Percentiles rank a stretch among this genome's conserved stretches.
Evolutionary conservation across 139 green algal species (phyloP).

Genomic region (Desmodesmus armatus): DNA sequence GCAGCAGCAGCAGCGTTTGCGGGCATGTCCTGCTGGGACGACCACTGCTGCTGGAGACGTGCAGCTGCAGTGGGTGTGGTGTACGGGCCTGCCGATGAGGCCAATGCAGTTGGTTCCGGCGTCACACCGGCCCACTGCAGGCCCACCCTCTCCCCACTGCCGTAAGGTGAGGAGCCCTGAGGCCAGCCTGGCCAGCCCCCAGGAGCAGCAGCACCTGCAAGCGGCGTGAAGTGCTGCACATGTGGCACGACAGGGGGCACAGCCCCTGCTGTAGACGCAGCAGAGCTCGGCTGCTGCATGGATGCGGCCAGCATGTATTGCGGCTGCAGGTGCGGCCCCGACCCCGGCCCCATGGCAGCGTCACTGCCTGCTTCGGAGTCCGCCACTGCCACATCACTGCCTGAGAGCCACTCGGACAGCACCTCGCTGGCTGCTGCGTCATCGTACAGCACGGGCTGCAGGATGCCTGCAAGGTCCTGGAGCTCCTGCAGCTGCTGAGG

Average conservation of each 20-base stretch:
- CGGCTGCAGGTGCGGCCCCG: not conserved
- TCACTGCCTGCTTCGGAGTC: not conserved
- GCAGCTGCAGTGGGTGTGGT: not conserved
- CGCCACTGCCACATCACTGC: not conserved
- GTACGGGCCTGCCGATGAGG: too few species aligned
- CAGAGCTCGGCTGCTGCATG: not conserved
- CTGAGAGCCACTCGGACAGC: conserved; percentile 39
- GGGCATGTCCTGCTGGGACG: not conserved
- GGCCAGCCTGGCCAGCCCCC: too few species aligned
- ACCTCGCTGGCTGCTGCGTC: conserved; percentile 31
- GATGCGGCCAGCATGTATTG: not conserved
- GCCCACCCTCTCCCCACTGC: too few species aligned
- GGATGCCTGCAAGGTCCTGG: conserved; percentile 14
- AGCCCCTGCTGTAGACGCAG: not conserved
- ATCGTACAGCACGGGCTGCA: conserved; percentile 30
- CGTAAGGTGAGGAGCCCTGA: too few species aligned
- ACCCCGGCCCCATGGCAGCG: too few species aligned
- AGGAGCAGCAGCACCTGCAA: not conserved
- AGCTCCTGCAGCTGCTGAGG: conserved; percentile 17
- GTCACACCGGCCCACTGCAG: too few species aligned
- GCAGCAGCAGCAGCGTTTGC: too few species aligned
- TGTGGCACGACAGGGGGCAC: not conserved
- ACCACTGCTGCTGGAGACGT: not conserved
- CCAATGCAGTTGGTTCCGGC: too few species aligned
- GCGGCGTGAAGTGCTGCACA: not conserved